Evolutionary conservation across 129 eudicot genomes (phyloP).

Genomic region (Saposhnikovia divaricata): DNA sequence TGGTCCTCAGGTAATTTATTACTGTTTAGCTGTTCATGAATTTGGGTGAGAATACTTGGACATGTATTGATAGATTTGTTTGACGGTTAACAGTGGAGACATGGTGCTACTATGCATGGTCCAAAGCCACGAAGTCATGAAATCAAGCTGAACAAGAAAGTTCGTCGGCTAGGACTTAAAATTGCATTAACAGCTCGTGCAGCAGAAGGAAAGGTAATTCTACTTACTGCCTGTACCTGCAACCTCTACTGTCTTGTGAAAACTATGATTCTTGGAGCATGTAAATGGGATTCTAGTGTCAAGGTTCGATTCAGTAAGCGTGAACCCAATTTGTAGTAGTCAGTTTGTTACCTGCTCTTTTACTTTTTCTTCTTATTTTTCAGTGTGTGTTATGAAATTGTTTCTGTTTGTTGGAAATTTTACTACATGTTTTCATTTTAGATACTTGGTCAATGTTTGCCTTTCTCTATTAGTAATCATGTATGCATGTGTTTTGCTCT

Average conservation of each 20-base stretch:
- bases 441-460: neutral
- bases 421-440: neutral
- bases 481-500: neutral
- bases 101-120: constrained; percentile 86
- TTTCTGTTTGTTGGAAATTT: neutral
- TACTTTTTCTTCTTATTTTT: neutral
- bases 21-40: neutral
- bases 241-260: neutral
- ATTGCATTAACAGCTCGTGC: constrained; percentile 94
- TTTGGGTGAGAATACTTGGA: neutral
- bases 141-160: constrained; percentile 79
- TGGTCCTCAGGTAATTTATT: constrained; percentile 62
- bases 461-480: neutral
- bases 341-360: neutral
- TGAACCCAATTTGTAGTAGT: neutral
- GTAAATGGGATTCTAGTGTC: neutral
- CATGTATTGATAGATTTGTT: constrained; percentile 11
- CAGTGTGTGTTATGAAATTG: neutral
- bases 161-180: constrained; percentile 76
- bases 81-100: constrained; percentile 58
- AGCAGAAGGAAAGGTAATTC: constrained; percentile 96
- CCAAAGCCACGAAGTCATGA: constrained; percentile 99
- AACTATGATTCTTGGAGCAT: neutral
- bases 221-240: neutral
- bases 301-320: neutral